Evolutionary conservation across 176 grass and related monocot species (phyloP).

Genomic region (Oryza punctata): DNA sequence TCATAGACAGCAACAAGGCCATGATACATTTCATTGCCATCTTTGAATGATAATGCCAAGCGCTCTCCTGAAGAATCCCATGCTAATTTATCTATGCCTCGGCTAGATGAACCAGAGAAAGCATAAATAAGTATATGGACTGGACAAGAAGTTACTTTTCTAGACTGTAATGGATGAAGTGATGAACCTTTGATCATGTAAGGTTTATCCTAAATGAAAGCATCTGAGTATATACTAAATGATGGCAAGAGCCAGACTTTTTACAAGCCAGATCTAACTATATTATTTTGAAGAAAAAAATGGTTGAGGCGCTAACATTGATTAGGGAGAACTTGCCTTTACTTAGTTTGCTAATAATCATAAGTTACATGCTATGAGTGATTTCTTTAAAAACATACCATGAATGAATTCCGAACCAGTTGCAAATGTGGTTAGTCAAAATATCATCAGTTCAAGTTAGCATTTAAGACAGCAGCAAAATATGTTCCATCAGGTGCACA

Average conservation of each 20-base stretch:
- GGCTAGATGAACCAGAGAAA: slow-evolving; percentile 48
- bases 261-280: neutral
- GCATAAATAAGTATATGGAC: slow-evolving; percentile 32
- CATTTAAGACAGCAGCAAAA: slow-evolving; percentile 4
- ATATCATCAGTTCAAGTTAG: slow-evolving; percentile 23
- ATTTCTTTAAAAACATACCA: neutral
- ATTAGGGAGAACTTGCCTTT: neutral
- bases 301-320: neutral
- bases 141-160: neutral
- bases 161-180: neutral
- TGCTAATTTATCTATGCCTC: slow-evolving; percentile 83
- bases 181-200: neutral
- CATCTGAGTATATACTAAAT: neutral
- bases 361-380: slow-evolving; percentile 4
- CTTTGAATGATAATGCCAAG: slow-evolving; percentile 88
- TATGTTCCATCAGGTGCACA: neutral
- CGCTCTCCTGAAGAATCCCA: slow-evolving; percentile 95
- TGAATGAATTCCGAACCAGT: neutral
- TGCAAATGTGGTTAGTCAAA: neutral
- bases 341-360: neutral
- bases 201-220: slow-evolving; percentile 1
- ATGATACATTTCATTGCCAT: slow-evolving; percentile 69
- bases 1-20: slow-evolving; percentile 94
- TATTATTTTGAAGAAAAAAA: neutral
- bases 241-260: neutral